Evolutionary conservation across 495 filamentous ascomycete species (phyloP), one percentile per base, ranked within the genome.

Genomic region (Penicillium roqueforti): DNA sequence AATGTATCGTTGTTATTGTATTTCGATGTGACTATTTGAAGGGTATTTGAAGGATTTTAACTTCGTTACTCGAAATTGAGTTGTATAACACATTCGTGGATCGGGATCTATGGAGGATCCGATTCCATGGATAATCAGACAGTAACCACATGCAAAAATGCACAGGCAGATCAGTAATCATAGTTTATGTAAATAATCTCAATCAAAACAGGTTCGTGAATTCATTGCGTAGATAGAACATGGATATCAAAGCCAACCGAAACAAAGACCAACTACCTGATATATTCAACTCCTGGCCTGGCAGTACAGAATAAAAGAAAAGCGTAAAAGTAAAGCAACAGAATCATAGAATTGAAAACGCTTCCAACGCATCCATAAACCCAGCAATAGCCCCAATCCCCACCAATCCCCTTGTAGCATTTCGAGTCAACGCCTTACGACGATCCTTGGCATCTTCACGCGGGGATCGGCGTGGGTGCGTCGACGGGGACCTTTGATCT

Each of bases 341-440:
- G 4, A 19, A 54, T 61, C 47, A 70, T 3, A 68, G 57, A 45
- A 70, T 59, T 13, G 61, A 55, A 39, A 77, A 65, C 3, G 72
- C 73, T 44, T 71, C 67, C 18, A 77, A 55, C 14, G 75, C 65
- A 62, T 77, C 74, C 69, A 76, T 67, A 44, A 77, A 69, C 13
- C 72, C 74, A 4, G 69, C 74, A 29, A 76, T 66, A 3, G 74
- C 74, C 7, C 70, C 70, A n/a, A 71, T 71, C 1, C 74, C 74
- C 19, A 63, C 65, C 9, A 77, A 44, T 10, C 74, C 73, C 29
- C 66, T 63, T 36, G 68, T 74, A 6, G 75, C 67, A 42, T 68
- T 73, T 26, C 66, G 66, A 29, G 57, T 68, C 18, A 72, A 45
- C 22, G 51, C 34, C 31, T 65, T 58, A n/a, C 61, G 47, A 34